These are phyloP conservation scores for Carpinus fangiana DNA, from an alignment of 306 rosid species.

Conservation along the genomic window DNA sequence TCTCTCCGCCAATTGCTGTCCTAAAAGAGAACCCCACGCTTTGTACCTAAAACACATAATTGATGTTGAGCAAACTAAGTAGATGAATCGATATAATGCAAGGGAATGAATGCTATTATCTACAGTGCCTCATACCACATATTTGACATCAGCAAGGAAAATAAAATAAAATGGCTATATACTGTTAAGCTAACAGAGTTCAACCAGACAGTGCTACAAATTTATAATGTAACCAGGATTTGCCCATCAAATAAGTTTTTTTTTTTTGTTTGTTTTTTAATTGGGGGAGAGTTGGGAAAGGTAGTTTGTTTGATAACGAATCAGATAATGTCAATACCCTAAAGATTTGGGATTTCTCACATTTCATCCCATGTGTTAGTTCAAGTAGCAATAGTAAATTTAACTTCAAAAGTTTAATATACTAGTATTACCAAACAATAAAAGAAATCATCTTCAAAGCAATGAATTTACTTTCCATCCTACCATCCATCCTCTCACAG, in stretches of 20 bases:
- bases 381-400: not conserved
- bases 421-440: no score
- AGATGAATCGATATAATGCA: constrained; percentile 6
- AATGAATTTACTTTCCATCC: constrained; percentile 4
- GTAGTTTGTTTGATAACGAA: not conserved
- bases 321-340: not conserved
- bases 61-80: constrained; percentile 21
- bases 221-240: not conserved
- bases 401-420: not conserved
- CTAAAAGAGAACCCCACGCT: constrained; percentile 97
- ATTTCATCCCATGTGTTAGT: not conserved
- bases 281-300: no score
- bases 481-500: constrained; percentile 12
- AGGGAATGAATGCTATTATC: constrained; percentile 1
- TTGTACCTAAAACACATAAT: constrained; percentile 61
- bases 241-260: not conserved
- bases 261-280: no score
- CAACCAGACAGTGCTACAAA: not conserved
- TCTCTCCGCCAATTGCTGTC: constrained; percentile 85
- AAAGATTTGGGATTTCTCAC: not conserved
- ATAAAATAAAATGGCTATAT: not conserved
- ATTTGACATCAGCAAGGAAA: not conserved
- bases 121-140: not conserved
- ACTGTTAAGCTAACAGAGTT: not conserved
- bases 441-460: no score